Percentiles rank a stretch among this genome's conserved stretches.
phyloP scores from a whole-genome alignment of 129 eudicot genomes.

The Sambucus nigra region DNA sequence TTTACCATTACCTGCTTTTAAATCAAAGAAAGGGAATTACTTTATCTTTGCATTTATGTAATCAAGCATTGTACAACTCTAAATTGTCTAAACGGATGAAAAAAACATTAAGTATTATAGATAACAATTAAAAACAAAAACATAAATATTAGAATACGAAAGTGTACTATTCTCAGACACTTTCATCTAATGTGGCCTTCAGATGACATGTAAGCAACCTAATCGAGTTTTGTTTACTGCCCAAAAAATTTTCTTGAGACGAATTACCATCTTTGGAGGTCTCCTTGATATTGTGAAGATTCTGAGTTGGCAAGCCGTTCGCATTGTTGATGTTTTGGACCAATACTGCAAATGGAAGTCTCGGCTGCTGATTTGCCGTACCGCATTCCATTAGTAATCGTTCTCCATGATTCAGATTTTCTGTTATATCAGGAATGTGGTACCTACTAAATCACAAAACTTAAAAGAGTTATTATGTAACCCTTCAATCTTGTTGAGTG shows the following conservation, averaged over 20 bases:
- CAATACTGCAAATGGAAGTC: conserved; percentile 56
- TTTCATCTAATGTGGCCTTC: not conserved
- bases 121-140: not conserved
- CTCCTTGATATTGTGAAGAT: conserved; percentile 23
- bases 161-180: conserved; percentile 5
- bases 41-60: conserved; percentile 4
- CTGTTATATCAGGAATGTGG: conserved; percentile 29
- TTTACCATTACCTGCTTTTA: conserved; percentile 16
- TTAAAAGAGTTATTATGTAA: conserved; percentile 1
- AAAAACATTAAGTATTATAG: no score
- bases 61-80: not conserved
- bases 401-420: conserved; percentile 25
- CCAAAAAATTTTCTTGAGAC: conserved; percentile 7
- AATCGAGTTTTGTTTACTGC: not conserved
- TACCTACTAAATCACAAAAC: conserved; percentile 35
- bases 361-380: conserved; percentile 26
- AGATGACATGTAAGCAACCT: conserved; percentile 11
- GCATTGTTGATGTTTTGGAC: conserved; percentile 46
- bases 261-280: conserved; percentile 46
- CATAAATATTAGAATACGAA: not conserved
- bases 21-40: not conserved
- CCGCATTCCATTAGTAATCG: conserved; percentile 24
- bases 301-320: conserved; percentile 23
- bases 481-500: conserved; percentile 1
- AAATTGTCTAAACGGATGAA: not conserved